Conservation (phyloP, 208 protist genomes). For the Trichomonas vaginalis region DNA sequence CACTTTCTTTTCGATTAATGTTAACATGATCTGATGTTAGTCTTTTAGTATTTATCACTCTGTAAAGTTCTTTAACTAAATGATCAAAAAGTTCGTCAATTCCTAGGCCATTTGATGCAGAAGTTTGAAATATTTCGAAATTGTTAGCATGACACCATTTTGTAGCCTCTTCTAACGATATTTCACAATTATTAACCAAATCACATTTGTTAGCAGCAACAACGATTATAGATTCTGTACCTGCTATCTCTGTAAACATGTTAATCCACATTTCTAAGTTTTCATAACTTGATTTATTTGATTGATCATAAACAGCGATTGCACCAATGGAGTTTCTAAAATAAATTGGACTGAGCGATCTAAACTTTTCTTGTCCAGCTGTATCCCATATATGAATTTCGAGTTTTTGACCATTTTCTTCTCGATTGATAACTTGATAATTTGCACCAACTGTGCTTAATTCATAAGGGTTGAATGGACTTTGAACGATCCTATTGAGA, state of each 20-base stretch:
- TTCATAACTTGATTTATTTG: not conserved
- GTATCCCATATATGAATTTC: slow-evolving; percentile 16
- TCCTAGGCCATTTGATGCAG: not conserved
- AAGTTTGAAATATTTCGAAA: not conserved
- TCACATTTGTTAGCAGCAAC: slow-evolving; percentile 5
- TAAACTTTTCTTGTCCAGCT: slow-evolving; percentile 8
- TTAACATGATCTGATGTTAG: not conserved
- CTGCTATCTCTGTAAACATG: not conserved
- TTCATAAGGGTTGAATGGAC: not conserved
- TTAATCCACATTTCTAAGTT: not conserved
- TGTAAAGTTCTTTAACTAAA: not conserved
- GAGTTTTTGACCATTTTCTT: not conserved
- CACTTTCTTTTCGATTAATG: not conserved
- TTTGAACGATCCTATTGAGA: not conserved
- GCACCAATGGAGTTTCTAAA: not conserved
- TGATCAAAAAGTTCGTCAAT: not conserved
- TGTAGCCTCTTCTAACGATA: not conserved
- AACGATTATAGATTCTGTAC: not conserved
- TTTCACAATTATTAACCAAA: not conserved
- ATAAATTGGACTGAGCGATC: not conserved
- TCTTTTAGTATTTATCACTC: not conserved
- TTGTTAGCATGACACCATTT: not conserved
- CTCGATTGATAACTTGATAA: not conserved
- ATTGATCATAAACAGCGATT: not conserved
- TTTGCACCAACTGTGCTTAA: not conserved